Evolutionary conservation across 805 yeast species (phyloP).

Genomic region (Candida pseudofarinosa): DNA sequence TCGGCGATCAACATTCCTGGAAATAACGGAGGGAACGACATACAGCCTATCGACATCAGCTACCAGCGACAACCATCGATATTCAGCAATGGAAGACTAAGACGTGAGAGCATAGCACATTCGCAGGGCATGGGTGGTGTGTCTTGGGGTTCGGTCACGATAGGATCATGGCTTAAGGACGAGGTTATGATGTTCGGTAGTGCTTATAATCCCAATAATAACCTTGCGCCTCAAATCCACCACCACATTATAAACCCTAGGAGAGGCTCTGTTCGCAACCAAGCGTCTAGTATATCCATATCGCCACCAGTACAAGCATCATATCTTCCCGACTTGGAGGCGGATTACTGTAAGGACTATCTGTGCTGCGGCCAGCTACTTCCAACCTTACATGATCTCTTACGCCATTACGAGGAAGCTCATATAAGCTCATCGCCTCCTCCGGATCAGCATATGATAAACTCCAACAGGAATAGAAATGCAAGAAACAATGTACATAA

Average conservation of each 20-base stretch:
- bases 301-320: slow-evolving; percentile 70
- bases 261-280: slow-evolving; percentile 35
- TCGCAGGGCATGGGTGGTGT: slow-evolving; percentile 98
- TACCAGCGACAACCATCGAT: slow-evolving; percentile 39
- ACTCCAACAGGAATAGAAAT: slow-evolving; percentile 29
- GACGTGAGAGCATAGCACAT: slow-evolving; percentile 91
- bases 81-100: slow-evolving; percentile 45
- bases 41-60: slow-evolving; percentile 44
- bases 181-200: slow-evolving; percentile 64
- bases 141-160: slow-evolving; percentile 93
- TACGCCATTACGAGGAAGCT: slow-evolving; percentile 94
- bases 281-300: slow-evolving; percentile 30
- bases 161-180: slow-evolving; percentile 94
- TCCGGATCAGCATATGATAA: slow-evolving; percentile 27
- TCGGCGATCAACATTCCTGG: slow-evolving; percentile 28
- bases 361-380: slow-evolving; percentile 90
- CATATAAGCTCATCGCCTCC: slow-evolving; percentile 68
- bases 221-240: slow-evolving; percentile 12
- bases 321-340: slow-evolving; percentile 88
- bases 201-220: slow-evolving; percentile 7
- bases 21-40: slow-evolving; percentile 15
- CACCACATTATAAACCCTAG: slow-evolving; percentile 28
- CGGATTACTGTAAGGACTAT: slow-evolving; percentile 94
- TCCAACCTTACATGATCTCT: slow-evolving; percentile 89
- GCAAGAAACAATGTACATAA: slow-evolving; percentile 47